A percentile compares a stretch with the other conserved stretches of the same genome.
Conservation (phyloP, 2,329 filamentous ascomycete species). For the Scleromitrula shiraiana region DNA sequence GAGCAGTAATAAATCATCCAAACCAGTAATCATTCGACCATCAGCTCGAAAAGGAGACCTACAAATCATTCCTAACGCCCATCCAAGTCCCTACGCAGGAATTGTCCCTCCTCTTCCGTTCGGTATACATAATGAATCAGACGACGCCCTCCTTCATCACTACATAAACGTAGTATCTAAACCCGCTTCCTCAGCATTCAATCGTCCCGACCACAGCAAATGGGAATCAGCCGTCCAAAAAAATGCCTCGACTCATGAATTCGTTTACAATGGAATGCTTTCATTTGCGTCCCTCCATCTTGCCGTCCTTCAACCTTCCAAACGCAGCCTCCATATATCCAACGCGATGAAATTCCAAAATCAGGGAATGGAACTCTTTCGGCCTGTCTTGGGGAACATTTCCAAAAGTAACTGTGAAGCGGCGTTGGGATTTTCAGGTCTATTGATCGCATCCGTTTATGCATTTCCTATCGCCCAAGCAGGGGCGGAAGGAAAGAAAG, state of each 20-base stretch:
- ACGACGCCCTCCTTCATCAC: constrained; percentile 4
- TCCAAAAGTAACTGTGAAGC: neutral
- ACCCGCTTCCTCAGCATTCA: constrained; percentile 4
- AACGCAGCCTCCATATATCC: neutral
- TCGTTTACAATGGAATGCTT: constrained; percentile 6
- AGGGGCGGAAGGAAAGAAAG: neutral
- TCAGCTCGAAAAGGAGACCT: too few relatives aligned
- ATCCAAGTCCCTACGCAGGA: neutral
- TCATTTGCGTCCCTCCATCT: constrained; percentile 4
- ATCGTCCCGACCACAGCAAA: neutral
- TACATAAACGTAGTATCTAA: neutral
- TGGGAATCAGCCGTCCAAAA: constrained; percentile 1
- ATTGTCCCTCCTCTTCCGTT: neutral
- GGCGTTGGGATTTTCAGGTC: neutral
- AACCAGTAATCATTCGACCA: neutral
- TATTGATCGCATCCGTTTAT: constrained; percentile 4
- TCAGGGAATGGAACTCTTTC: neutral
- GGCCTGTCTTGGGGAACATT: neutral
- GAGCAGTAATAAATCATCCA: neutral
- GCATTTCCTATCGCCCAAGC: constrained; percentile 3
- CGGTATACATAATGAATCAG: neutral
- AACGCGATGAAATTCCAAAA: constrained; percentile 4
- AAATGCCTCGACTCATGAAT: neutral
- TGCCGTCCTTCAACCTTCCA: neutral
- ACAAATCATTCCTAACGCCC: neutral